Percentiles rank a stretch among this genome's conserved stretches.
Evolutionary conservation across 768 basidiomycete species (phyloP).

Genomic region (Calocybe cyanea): DNA sequence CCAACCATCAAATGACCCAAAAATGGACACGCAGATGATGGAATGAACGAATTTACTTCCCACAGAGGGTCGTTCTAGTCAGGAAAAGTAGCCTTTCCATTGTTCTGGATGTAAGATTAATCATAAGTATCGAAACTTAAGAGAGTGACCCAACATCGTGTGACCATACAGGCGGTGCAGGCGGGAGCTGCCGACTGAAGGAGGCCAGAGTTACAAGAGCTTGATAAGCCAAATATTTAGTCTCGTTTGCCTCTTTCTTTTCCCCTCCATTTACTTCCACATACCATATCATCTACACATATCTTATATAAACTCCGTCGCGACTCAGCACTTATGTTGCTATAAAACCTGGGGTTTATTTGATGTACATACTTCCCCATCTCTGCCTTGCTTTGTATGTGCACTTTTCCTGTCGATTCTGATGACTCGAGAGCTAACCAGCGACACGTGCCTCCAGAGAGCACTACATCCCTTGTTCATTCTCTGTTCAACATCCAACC

Average conservation of each 20-base stretch:
- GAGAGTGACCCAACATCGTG: background rate
- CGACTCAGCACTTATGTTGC: conserved; percentile 11
- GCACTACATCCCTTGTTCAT: background rate
- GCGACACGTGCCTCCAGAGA: conserved; percentile 1
- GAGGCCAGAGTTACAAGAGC: no score
- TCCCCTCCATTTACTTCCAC: conserved; percentile 10
- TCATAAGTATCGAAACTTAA: background rate
- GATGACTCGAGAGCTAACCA: conserved; percentile 10
- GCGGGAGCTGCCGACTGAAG: no score
- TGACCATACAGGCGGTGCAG: conserved; percentile 6
- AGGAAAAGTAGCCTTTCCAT: background rate
- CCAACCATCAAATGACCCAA: conserved; percentile 6
- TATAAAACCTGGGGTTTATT: conserved; percentile 14
- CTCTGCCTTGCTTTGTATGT: conserved; percentile 7
- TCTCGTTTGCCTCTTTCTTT: conserved; percentile 4
- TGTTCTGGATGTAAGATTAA: background rate
- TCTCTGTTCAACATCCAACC: no score
- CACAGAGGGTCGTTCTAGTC: no score
- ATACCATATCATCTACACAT: conserved; percentile 2
- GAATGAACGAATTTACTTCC: no score
- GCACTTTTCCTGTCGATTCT: background rate
- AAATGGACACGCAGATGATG: background rate
- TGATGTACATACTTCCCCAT: conserved; percentile 3
- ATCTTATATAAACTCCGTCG: conserved; percentile 6
- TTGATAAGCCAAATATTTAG: conserved; percentile 11